Percentiles rank a stretch among this genome's conserved stretches.
Conservation (phyloP, 768 basidiomycete species). For the Termitomyces heimii region DNA sequence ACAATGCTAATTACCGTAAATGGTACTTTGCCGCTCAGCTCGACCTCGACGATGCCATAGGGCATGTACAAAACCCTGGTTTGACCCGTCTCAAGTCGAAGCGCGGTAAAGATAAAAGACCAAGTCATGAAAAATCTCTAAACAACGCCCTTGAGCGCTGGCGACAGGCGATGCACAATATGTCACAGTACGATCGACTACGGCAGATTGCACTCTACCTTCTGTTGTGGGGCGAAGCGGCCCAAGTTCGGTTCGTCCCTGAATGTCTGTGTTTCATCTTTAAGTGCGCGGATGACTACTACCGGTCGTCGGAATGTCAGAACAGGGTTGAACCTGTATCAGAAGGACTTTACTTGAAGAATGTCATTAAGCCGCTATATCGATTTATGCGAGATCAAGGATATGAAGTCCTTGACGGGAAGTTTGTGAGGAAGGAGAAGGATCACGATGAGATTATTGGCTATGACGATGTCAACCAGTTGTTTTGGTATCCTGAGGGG, state of each 20-base stretch:
- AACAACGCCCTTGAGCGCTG: conserved; percentile 86
- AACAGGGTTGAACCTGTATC: conserved; percentile 86
- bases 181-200: conserved; percentile 97
- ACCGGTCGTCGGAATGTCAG: conserved; percentile 98
- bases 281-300: conserved; percentile 99
- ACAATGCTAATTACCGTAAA: conserved; percentile 98
- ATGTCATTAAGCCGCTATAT: conserved; percentile 91
- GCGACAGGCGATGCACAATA: conserved; percentile 97
- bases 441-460: conserved; percentile 96
- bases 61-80: conserved; percentile 87
- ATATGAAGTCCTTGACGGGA: conserved; percentile 93
- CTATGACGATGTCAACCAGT: conserved; percentile 97
- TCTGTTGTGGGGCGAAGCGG: conserved; percentile 97
- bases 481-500: conserved; percentile 99
- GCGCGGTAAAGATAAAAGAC: conserved; percentile 41
- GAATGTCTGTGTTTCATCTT: conserved; percentile 99
- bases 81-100: conserved; percentile 77
- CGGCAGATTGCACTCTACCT: conserved; percentile 94
- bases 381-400: conserved; percentile 97
- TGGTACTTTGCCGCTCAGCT: conserved; percentile 99
- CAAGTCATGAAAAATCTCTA: conserved; percentile 56
- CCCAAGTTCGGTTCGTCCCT: conserved; percentile 93
- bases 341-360: conserved; percentile 89
- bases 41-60: conserved; percentile 96
- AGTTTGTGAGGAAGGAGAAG: conserved; percentile 87